Evolutionary conservation across 306 rosid species (phyloP).

Genomic region (Argentina anserina): DNA sequence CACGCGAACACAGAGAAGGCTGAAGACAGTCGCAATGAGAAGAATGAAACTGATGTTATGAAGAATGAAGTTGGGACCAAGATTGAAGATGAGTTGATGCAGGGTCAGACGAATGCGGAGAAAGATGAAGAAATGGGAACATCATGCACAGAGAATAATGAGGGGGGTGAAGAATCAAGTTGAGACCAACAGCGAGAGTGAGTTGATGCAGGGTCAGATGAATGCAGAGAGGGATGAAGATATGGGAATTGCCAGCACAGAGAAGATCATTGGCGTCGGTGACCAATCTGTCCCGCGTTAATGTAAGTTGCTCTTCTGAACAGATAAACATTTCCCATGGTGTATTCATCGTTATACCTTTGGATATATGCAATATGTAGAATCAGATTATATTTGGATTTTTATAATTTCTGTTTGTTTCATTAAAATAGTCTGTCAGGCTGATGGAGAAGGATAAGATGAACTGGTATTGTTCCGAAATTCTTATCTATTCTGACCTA

Average conservation of each 20-base stretch:
- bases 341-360: not conserved
- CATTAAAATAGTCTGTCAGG: not conserved
- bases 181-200: not conserved
- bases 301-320: slow-evolving; percentile 36
- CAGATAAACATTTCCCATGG: slow-evolving; percentile 5
- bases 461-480: slow-evolving; percentile 22
- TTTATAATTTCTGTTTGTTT: slow-evolving; percentile 2
- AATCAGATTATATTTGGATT: slow-evolving; percentile 12
- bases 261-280: slow-evolving; percentile 43
- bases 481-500: slow-evolving; percentile 1
- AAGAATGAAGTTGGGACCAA: not conserved
- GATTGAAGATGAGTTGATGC: not conserved
- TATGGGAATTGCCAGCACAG: slow-evolving; percentile 33
- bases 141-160: slow-evolving; percentile 24
- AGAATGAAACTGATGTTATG: not conserved
- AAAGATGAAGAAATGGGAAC: slow-evolving; percentile 27
- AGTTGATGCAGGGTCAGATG: not conserved
- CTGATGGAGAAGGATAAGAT: slow-evolving; percentile 17
- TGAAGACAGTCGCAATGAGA: too few relatives aligned
- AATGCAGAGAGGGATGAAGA: slow-evolving; percentile 20
- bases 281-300: slow-evolving; percentile 33
- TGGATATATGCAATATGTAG: slow-evolving; percentile 29
- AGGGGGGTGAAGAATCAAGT: not conserved
- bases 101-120: not conserved
- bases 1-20: too few relatives aligned